phyloP scores from a whole-genome alignment of 805 yeast genomes.

The Saccharomycopsis capsularis region DNA sequence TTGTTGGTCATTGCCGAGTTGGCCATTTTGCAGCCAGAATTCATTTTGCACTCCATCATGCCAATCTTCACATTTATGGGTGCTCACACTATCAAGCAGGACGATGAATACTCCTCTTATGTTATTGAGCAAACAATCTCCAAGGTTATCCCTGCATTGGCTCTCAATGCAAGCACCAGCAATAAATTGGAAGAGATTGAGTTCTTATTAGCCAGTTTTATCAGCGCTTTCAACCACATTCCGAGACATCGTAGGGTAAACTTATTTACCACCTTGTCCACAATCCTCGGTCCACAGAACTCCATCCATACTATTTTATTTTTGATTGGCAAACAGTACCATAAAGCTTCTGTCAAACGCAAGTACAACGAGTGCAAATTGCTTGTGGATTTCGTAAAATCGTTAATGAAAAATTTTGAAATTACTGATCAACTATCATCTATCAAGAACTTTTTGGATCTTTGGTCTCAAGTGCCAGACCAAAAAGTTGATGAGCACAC shows the following conservation, averaged over 20 bases:
- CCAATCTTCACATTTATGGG: slow-evolving; percentile 99
- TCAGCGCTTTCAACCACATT: slow-evolving; percentile 90
- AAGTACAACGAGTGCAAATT: slow-evolving; percentile 61
- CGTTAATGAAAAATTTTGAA: slow-evolving; percentile 61
- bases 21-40: slow-evolving; percentile 85
- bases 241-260: slow-evolving; percentile 94
- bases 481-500: slow-evolving; percentile 30
- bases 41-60: slow-evolving; percentile 92
- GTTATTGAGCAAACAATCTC: slow-evolving; percentile 89
- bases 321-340: slow-evolving; percentile 75
- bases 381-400: slow-evolving; percentile 61
- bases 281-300: slow-evolving; percentile 60
- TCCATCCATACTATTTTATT: slow-evolving; percentile 70
- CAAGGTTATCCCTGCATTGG: slow-evolving; percentile 85
- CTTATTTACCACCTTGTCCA: slow-evolving; percentile 69
- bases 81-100: slow-evolving; percentile 92
- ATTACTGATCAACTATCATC: slow-evolving; percentile 62
- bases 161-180: slow-evolving; percentile 36
- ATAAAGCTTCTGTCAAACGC: slow-evolving; percentile 44
- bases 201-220: slow-evolving; percentile 78
- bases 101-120: slow-evolving; percentile 88
- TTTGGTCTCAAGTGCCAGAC: slow-evolving; percentile 36
- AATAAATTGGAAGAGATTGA: slow-evolving; percentile 62
- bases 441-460: slow-evolving; percentile 39
- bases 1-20: slow-evolving; percentile 79